These are phyloP conservation scores for Carex pumila DNA, from an alignment of 176 grass and related monocot genomes.

Conservation along the genomic window DNA sequence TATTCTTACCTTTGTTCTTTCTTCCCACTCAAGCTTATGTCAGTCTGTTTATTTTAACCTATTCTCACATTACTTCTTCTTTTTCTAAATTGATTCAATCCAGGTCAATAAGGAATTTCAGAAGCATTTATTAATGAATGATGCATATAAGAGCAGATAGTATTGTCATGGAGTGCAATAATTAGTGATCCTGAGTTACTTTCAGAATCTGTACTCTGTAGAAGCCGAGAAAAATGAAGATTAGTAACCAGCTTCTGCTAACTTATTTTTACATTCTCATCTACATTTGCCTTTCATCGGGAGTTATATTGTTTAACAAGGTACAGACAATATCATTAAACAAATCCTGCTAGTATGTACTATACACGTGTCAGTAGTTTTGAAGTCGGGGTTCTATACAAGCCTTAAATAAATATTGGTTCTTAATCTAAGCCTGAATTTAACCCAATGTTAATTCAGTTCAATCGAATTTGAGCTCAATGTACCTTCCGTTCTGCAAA, in stretches of 20 bases:
- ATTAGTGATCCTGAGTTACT: neutral
- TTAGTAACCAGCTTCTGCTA: constrained; percentile 87
- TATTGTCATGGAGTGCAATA: neutral
- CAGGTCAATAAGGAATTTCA: neutral
- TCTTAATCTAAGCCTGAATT: neutral
- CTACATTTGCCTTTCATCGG: constrained; percentile 97
- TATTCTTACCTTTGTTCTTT: constrained; percentile 3
- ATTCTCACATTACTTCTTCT: neutral
- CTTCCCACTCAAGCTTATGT: neutral
- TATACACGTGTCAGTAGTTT: neutral
- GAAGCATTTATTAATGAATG: neutral
- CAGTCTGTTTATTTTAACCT: constrained; percentile 5
- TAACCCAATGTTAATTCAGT: neutral
- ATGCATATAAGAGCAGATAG: neutral
- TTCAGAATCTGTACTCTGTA: neutral
- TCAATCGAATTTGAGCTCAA: neutral
- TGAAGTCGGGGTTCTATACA: neutral
- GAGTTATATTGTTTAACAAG: constrained; percentile 98
- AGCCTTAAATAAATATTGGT: neutral
- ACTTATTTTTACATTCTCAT: constrained; percentile 96
- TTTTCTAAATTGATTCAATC: neutral
- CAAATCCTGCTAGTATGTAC: neutral
- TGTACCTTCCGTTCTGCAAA: neutral
- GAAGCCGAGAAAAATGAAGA: constrained; percentile 22
- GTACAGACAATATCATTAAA: constrained; percentile 22